phyloP scores from a whole-genome alignment of 371 early-diverging fungal species.

The Saksenaea vasiformis region DNA sequence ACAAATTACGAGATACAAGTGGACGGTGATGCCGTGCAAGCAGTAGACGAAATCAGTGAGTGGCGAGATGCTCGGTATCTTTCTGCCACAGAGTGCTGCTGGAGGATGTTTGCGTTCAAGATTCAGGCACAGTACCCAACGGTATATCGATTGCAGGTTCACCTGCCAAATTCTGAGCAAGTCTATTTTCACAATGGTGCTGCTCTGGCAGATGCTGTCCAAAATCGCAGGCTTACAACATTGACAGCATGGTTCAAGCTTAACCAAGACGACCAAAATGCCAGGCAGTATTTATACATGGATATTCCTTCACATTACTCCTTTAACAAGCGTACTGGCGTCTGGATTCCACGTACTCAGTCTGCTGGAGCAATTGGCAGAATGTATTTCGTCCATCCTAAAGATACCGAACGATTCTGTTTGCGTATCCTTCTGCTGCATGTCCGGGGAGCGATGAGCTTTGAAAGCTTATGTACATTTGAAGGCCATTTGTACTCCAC shows the following conservation, averaged over 20 bases:
- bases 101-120: background rate
- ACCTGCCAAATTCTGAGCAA: background rate
- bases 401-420: constrained; percentile 17
- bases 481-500: constrained; percentile 6
- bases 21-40: background rate
- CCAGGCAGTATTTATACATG: constrained; percentile 9
- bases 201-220: background rate
- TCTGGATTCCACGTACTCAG: background rate
- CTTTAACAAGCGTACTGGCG: background rate
- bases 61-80: background rate
- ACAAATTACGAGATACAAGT: background rate
- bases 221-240: background rate
- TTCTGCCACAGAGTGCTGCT: background rate
- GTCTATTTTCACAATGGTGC: background rate
- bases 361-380: no score
- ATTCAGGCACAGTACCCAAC: background rate
- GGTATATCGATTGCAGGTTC: background rate
- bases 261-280: no score
- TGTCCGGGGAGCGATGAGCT: constrained; percentile 13
- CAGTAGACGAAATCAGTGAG: constrained; percentile 7
- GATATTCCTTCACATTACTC: constrained; percentile 20
- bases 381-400: no score
- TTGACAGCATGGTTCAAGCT: constrained; percentile 4
- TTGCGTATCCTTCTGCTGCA: constrained; percentile 18
- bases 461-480: constrained; percentile 13